Evolutionary conservation across 1,284 basidiomycete genomes (phyloP).

Genomic region (Phlebopus sp.): DNA sequence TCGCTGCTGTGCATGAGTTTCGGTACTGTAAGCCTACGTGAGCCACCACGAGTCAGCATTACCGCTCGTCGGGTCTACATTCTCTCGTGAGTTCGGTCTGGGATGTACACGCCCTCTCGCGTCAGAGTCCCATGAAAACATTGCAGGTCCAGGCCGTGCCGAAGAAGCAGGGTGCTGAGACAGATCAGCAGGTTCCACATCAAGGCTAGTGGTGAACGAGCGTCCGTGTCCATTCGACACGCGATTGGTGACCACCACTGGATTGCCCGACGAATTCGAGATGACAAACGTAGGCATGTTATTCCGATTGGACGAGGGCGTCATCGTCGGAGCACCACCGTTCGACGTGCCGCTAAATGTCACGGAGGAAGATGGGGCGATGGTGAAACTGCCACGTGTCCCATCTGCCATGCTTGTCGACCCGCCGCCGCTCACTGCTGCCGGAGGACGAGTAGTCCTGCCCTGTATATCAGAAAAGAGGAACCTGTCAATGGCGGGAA

Average conservation of each 20-base stretch:
- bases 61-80: too few species aligned
- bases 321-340: neutral
- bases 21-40: too few species aligned
- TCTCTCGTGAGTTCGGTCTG: too few species aligned
- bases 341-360: conserved; percentile 4
- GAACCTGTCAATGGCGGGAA: conserved; percentile 3
- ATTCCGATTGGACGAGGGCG: conserved; percentile 7
- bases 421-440: neutral
- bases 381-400: conserved; percentile 6
- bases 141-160: too few species aligned
- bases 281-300: conserved; percentile 11
- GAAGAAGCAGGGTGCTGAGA: neutral
- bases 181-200: neutral
- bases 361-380: conserved; percentile 11
- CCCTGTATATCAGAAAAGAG: conserved; percentile 11
- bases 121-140: neutral
- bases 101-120: too few species aligned
- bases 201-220: neutral
- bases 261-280: conserved; percentile 10
- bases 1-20: too few species aligned
- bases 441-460: neutral
- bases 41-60: too few species aligned
- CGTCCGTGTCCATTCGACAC: neutral
- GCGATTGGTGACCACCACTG: conserved; percentile 13
- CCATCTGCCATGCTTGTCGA: conserved; percentile 3